These are phyloP conservation scores for Pyrenophora seminiperda DNA, from an alignment of 2,329 filamentous ascomycete species.

Conservation along the genomic window DNA sequence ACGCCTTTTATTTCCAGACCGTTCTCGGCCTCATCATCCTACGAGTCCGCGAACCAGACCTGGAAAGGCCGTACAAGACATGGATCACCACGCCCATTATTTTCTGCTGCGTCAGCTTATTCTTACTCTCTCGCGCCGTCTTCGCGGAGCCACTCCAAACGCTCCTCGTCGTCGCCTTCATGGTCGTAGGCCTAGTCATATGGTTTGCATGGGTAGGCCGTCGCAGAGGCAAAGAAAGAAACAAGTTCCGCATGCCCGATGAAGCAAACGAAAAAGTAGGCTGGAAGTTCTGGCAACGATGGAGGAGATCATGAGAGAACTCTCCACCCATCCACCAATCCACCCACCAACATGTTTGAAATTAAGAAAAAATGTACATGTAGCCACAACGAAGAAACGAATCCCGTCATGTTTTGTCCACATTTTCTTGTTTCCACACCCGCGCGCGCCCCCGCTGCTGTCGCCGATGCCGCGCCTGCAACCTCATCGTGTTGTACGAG, in stretches of 20 bases:
- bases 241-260: slow-evolving; percentile 30
- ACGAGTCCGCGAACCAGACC: slow-evolving; percentile 80
- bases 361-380: background rate
- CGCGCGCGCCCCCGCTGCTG: too few relatives aligned
- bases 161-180: slow-evolving; percentile 81
- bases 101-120: slow-evolving; percentile 96
- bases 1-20: slow-evolving; percentile 95
- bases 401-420: too few relatives aligned
- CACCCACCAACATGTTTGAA: background rate
- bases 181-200: slow-evolving; percentile 80
- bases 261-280: slow-evolving; percentile 37
- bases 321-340: background rate
- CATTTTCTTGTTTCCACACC: background rate
- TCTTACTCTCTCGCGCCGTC: slow-evolving; percentile 83
- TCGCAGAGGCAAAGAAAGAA: slow-evolving; percentile 32
- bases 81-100: slow-evolving; percentile 98
- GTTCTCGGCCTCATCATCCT: slow-evolving; percentile 92
- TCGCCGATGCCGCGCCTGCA: too few relatives aligned
- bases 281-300: slow-evolving; percentile 55
- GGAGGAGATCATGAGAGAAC: slow-evolving; percentile 32
- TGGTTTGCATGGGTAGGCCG: slow-evolving; percentile 86
- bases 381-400: background rate
- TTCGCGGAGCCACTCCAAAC: slow-evolving; percentile 93
- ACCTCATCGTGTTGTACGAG: too few relatives aligned
- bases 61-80: slow-evolving; percentile 90